Base-by-base conservation (phyloP, 495 filamentous ascomycete species). In the Trichoderma gamsii region DNA sequence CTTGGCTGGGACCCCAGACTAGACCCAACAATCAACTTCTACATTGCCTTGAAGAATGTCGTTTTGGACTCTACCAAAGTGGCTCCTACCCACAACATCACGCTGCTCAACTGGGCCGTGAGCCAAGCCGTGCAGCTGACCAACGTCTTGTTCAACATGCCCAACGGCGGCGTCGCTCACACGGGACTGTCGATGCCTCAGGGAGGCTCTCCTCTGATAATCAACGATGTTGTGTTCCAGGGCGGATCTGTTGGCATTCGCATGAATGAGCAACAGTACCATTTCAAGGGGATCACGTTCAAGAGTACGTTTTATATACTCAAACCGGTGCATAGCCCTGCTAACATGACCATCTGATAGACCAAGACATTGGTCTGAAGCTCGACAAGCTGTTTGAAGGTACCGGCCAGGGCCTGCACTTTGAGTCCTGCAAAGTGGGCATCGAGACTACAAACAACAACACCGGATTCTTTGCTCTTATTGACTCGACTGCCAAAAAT, bases 1-100 rank as follows among this genome's bases (percentile, higher is more conserved):
- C 88, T 80, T 76, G 80, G 76, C 43, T 79, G 78, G 51, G 73
- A 79, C 67, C 71, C 73, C 61, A 76, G 76, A 71, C 80, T 75
- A 69, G 73, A 78, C 21, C 75, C 84, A 0, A 91, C 88, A 16
- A 90, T 88, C 70, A 84, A 88, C 23, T 93, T 93, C 76, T 92
- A 83, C 72, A 78, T 89, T 63, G 87, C 89, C 66, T 81, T 93
- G 68, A 81, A 87, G 35, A 92, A 92, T 69, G 79, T 93, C 44
- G 81, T 89, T 65, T 77, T 93, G 18, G 90, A 93, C 73, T 82
- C 84, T 66, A 92, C 88, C 8, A 75, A 70, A 6, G 81, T 92
- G 46, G 78, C 80, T 21, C 80, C 83, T 6, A 79, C 78, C 16
- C 71, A 70, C 52, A 64, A 69, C 1, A 70, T 84, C 13, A 72